Base-by-base conservation (phyloP, 768 basidiomycete species). In the Boletus edulis region DNA sequence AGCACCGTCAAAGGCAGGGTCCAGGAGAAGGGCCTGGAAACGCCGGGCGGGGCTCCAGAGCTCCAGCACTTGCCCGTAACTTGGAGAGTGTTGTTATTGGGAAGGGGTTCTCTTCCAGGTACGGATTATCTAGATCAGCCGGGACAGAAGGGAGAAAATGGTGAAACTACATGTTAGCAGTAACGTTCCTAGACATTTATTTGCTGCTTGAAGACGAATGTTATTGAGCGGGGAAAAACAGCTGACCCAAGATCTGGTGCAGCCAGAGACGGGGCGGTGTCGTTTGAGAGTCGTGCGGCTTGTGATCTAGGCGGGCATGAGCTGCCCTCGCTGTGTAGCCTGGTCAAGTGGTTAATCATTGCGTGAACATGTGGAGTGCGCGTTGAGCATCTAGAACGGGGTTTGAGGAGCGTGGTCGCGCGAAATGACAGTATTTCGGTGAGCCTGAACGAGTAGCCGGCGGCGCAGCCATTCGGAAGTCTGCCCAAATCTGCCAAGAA, bases 361-460 rank as follows among this genome's bases (percentile, higher is more conserved):
- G 67, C 58, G 57, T 51, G 64, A 61, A 69, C 67, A 70, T 72
- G 69, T 68, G 69, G 69, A 62, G 46, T 63, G 61, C 61, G 68
- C 70, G 52, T 70, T 69, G 68, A 59, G 62, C 60, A 51, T 56
- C 61, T 51, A 54, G 56, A 68, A 56, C 57, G 62, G 64, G 68
- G 66, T 64, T 57, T 60, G 56, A 62, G 51, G 61, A 55, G 51
- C 58, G 54, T 70, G 64, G 59, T 42, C 54, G 52, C 41, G 57
- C 51, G 59, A 60, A 54, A 56, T 59, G 54, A 34, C 43, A 53
- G 52, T 57, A 61, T 55, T 54, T 56, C 63, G 35, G 53, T 50
- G 55, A 50, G 52, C 24, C 40, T 50, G 55, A 54, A 53, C 18
- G 46, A 46, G 46, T 50, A 46, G 24, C 54, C 39, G 59, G 48